phyloP scores from a whole-genome alignment of 306 rosid species.

The Vigna unguiculata region DNA sequence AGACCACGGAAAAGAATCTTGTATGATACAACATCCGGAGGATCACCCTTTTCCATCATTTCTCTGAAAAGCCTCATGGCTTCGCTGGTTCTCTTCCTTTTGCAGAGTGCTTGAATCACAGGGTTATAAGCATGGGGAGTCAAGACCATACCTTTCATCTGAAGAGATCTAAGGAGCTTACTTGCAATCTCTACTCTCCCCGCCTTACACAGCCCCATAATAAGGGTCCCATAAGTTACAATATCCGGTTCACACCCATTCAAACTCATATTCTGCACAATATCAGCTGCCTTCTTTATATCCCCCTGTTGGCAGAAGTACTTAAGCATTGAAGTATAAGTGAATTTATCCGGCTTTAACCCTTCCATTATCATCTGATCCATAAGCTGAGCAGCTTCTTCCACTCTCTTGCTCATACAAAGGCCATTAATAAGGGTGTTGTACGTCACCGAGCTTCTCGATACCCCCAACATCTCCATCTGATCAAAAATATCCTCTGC shows the following conservation, averaged over 20 bases:
- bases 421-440: slow-evolving; percentile 89
- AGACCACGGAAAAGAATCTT: slow-evolving; percentile 88
- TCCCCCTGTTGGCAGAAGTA: slow-evolving; percentile 79
- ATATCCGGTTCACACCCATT: slow-evolving; percentile 90
- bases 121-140: slow-evolving; percentile 88
- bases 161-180: slow-evolving; percentile 84
- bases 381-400: slow-evolving; percentile 89
- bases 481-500: slow-evolving; percentile 94
- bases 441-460: slow-evolving; percentile 81
- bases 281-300: slow-evolving; percentile 84
- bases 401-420: slow-evolving; percentile 75
- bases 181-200: slow-evolving; percentile 84
- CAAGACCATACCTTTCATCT: slow-evolving; percentile 85
- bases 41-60: slow-evolving; percentile 81
- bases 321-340: slow-evolving; percentile 84
- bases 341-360: slow-evolving; percentile 82
- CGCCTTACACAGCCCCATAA: slow-evolving; percentile 83
- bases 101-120: slow-evolving; percentile 74
- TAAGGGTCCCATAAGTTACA: slow-evolving; percentile 81
- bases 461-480: slow-evolving; percentile 93
- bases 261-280: slow-evolving; percentile 81
- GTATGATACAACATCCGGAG: slow-evolving; percentile 78
- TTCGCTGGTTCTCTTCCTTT: slow-evolving; percentile 74
- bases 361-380: slow-evolving; percentile 99
- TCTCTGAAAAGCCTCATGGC: slow-evolving; percentile 90